Conservation (phyloP, 495 filamentous ascomycete species). For the Xylaria intraflava region DNA sequence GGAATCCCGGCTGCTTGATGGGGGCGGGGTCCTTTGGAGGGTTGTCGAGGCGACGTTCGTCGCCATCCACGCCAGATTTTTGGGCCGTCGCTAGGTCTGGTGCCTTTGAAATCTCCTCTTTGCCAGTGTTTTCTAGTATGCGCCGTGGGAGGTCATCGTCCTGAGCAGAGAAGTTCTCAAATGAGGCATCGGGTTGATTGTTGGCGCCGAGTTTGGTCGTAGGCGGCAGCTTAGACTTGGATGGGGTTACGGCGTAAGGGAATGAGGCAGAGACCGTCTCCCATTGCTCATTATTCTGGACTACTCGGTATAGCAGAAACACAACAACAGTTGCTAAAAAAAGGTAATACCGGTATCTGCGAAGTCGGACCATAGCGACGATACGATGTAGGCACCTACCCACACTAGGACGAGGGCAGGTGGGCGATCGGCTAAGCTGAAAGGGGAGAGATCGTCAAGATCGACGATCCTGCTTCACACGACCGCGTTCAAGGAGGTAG, state of each 20-base stretch:
- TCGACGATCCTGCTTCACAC: background rate
- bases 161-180: constrained; percentile 10
- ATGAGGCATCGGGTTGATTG: constrained; percentile 10
- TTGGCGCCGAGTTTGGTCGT: constrained; percentile 8
- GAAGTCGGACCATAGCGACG: constrained; percentile 61
- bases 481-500: background rate
- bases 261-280: constrained; percentile 30
- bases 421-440: background rate
- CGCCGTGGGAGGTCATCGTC: constrained; percentile 14
- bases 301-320: constrained; percentile 61
- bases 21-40: background rate
- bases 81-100: constrained; percentile 32
- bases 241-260: constrained; percentile 11
- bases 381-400: background rate
- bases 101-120: constrained; percentile 24
- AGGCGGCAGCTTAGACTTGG: constrained; percentile 18
- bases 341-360: constrained; percentile 69
- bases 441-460: background rate
- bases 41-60: constrained; percentile 11
- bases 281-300: constrained; percentile 41
- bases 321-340: constrained; percentile 60
- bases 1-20: constrained; percentile 22
- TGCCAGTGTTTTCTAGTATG: constrained; percentile 12
- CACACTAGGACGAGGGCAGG: constrained; percentile 1
- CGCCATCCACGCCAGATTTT: constrained; percentile 13